phyloP scores from a whole-genome alignment of 2,329 filamentous ascomycete genomes.

The Colletotrichum siamense region DNA sequence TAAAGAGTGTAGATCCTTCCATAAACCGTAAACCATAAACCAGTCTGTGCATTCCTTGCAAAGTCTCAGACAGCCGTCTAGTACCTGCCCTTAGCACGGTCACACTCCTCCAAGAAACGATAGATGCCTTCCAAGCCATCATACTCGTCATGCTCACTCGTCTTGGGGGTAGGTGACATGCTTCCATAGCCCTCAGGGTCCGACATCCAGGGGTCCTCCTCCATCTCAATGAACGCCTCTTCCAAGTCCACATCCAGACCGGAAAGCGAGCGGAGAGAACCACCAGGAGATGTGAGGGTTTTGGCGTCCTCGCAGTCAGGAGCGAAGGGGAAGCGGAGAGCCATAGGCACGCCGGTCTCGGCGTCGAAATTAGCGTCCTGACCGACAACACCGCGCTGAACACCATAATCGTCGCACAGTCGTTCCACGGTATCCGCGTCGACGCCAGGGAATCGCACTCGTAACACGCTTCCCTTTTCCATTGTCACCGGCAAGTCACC shows the following conservation, averaged over 20 bases:
- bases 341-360: slow-evolving; percentile 72
- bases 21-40: neutral
- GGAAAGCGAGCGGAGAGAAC: slow-evolving; percentile 50
- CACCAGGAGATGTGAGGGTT: slow-evolving; percentile 50
- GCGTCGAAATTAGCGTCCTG: slow-evolving; percentile 79
- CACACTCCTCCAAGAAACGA: slow-evolving; percentile 63
- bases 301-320: slow-evolving; percentile 50
- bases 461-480: slow-evolving; percentile 67
- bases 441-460: slow-evolving; percentile 90
- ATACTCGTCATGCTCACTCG: slow-evolving; percentile 52
- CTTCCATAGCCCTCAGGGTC: slow-evolving; percentile 54
- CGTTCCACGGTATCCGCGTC: slow-evolving; percentile 82
- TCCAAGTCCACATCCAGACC: slow-evolving; percentile 37
- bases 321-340: slow-evolving; percentile 86
- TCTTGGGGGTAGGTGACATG: slow-evolving; percentile 48
- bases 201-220: slow-evolving; percentile 55
- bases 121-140: slow-evolving; percentile 65
- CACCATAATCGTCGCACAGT: slow-evolving; percentile 86
- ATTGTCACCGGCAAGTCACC: slow-evolving; percentile 86
- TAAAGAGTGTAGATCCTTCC: slow-evolving; percentile 28
- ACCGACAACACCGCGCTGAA: slow-evolving; percentile 77
- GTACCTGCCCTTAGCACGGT: slow-evolving; percentile 42
- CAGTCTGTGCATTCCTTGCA: neutral
- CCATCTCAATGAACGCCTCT: slow-evolving; percentile 48
- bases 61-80: neutral